Conservation (phyloP, 2,329 filamentous ascomycete genomes). For the Cercospora citrullina region DNA sequence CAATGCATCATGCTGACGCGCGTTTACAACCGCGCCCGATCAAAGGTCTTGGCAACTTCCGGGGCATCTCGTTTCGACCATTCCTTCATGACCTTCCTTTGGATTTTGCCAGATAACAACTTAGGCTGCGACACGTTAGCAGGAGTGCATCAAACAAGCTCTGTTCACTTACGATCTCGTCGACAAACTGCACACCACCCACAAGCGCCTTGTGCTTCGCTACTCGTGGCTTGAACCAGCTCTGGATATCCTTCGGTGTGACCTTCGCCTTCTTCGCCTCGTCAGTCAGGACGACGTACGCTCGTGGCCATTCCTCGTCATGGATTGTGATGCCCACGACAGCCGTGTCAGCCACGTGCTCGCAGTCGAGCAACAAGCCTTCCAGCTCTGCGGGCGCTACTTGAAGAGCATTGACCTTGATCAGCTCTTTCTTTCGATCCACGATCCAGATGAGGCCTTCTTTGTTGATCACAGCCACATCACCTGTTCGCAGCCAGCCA, state of each 20-base stretch:
- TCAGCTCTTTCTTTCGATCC: constrained; percentile 39
- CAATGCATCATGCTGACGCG: constrained; percentile 49
- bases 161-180: constrained; percentile 46
- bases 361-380: constrained; percentile 51
- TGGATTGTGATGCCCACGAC: constrained; percentile 55
- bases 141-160: not conserved
- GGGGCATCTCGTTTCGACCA: constrained; percentile 58
- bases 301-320: constrained; percentile 55
- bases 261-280: constrained; percentile 43
- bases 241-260: constrained; percentile 40
- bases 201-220: constrained; percentile 45
- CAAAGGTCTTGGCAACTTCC: constrained; percentile 31
- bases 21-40: constrained; percentile 28
- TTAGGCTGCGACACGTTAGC: constrained; percentile 45
- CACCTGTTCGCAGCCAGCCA: constrained; percentile 43
- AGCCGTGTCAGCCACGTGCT: constrained; percentile 57
- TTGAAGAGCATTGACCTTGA: constrained; percentile 20
- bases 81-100: constrained; percentile 57
- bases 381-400: constrained; percentile 37
- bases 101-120: constrained; percentile 59
- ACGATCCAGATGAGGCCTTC: constrained; percentile 41
- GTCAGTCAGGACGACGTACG: constrained; percentile 55
- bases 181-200: constrained; percentile 52
- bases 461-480: constrained; percentile 38
- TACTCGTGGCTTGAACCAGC: constrained; percentile 42